Evolutionary conservation across 306 rosid species (phyloP), one percentile per base, ranked within the genome.

Genomic region (Quercus bicolor): DNA sequence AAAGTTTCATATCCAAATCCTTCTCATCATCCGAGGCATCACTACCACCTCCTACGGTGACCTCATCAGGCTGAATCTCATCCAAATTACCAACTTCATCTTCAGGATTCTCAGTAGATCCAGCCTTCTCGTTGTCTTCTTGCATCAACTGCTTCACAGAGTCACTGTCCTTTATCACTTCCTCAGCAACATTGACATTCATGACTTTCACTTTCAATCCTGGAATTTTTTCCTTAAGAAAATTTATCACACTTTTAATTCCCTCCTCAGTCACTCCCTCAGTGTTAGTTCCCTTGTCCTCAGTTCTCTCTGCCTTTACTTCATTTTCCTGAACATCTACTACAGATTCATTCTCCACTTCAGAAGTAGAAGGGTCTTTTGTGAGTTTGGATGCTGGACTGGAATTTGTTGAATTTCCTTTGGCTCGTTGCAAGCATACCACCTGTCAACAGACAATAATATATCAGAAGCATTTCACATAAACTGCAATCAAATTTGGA

Each of bases 241-340:
- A 95, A 76, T 95, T 91, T 76, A 95, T 87, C 78, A 95, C 97
- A 70, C 92, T 91, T 86, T 88, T 92, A 84, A 94, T 92, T 40
- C 98, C 98, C 84, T 94, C 93, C 88, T 94, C 98, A 68, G 97
- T 86, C 68, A 86, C 94, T 77, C 83, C 94, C 84, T 95, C 98
- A 34, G 61, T 61, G 76, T 84, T 90, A 69, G 76, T 83, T 76
- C 80, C 94, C 83, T 90, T 92, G 84, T 91, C 94, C 73, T 95
- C 92, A 43, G 81, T 81, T 72, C 45, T 87, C 84, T 88, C 97
- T 53, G 72, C 73, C 83, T 91, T 91, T 48, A 78, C 92, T 82
- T 87, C 93, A 57, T 75, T 87, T 85, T 74, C 86, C 76, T 86
- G 82, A 78, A 78, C 84, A 76, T 88, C 94, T 74, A 78, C 92